Conservation (phyloP, 129 eudicot species). For the Mikania micrantha region DNA sequence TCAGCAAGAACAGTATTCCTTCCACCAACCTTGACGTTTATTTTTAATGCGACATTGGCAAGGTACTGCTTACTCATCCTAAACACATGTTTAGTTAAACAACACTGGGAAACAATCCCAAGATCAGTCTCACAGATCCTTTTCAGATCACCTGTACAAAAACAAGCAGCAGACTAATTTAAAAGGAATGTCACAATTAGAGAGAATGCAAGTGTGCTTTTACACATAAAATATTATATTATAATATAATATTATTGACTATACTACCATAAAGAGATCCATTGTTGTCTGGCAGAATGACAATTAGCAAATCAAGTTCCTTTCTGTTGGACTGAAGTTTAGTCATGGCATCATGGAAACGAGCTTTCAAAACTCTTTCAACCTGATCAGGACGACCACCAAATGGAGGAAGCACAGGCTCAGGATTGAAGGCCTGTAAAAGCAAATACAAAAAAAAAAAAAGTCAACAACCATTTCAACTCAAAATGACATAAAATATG, state of each 20-base stretch:
- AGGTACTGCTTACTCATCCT: constrained; percentile 79
- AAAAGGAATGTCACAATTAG: neutral
- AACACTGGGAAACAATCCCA: constrained; percentile 95
- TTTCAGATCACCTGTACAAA: constrained; percentile 66
- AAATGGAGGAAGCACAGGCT: constrained; percentile 62
- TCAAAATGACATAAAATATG: neutral
- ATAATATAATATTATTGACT: neutral
- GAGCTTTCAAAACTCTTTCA: constrained; percentile 59
- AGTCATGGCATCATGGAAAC: constrained; percentile 65
- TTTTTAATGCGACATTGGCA: constrained; percentile 87
- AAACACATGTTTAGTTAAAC: constrained; percentile 83
- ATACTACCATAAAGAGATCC: constrained; percentile 81
- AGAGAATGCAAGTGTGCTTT: neutral
- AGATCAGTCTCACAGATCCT: constrained; percentile 98
- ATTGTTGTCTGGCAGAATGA: constrained; percentile 85
- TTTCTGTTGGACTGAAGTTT: constrained; percentile 48
- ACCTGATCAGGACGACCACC: constrained; percentile 81
- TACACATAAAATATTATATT: neutral
- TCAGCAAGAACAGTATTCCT: constrained; percentile 91
- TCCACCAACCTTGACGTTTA: constrained; percentile 96
- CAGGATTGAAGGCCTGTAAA: constrained; percentile 52
- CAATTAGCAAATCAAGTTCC: constrained; percentile 82
- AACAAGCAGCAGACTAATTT: neutral
- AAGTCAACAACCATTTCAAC: neutral
- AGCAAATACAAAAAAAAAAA: neutral